Base-by-base conservation (phyloP, 2,329 filamentous ascomycete species). In the Akanthomyces lecanii region DNA sequence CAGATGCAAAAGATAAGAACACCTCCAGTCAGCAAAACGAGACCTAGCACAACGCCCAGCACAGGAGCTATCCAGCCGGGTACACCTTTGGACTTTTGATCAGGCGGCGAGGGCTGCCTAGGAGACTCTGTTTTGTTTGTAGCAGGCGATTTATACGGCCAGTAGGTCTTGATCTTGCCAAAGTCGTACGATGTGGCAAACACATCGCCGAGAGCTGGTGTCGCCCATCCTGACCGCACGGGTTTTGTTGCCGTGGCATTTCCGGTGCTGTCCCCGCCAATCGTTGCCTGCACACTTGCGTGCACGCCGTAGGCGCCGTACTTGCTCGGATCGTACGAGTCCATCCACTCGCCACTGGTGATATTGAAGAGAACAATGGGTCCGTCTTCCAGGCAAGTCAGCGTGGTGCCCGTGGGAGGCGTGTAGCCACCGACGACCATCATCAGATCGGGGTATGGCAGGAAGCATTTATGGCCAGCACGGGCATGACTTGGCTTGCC, bases 381-480 rank as follows among this genome's bases (percentile, higher is more conserved):
- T 6, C 77, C 74, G n/a, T 79, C 78, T 0, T 78, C 75, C 1
- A 89, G 72, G 63, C 86, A 89, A 0, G 64, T 65, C 0, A 70
- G 62, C 0, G 53, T 48, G 0, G 5, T 33, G 1, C 74, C 76
- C 1, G 69, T 21, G 1, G 69, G 47, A 5, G 79, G 50, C 1
- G 76, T 74, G 66, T 85, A 89, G 12, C 91, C 91, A 30, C 91
- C 91, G 16, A 94, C 79, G 8, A 89, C 81, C 65, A 95, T 80
- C 87, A 96, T 92, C 73, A 94, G 91, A 63, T 89, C 87, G 18
- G 92, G 88, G 75, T 91, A 94, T 1, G 85, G 84, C 68, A 85
- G 84, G 67, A 92, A 85, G 74, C 91, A 95, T 44, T 86, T 85
- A 72, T 94, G 90, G 0, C 90, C 90, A 1, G 87, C 85, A 61